A percentile compares a stretch with the other conserved stretches of the same genome.
Evolutionary conservation across 306 rosid species (phyloP).

Genomic region (Sicyos baderoa): DNA sequence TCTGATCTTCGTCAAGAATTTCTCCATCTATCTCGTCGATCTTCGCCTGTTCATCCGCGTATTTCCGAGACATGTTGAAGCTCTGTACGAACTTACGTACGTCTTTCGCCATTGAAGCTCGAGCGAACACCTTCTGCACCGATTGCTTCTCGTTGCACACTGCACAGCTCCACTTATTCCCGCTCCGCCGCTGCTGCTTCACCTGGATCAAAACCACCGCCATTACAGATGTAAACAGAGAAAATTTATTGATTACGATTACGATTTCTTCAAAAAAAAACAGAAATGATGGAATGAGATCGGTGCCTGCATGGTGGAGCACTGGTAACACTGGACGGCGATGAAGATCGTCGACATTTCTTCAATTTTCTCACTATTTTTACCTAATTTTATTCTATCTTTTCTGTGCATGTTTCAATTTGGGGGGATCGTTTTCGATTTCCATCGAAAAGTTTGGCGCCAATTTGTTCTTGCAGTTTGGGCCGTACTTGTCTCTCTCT

Average conservation of each 20-base stretch:
- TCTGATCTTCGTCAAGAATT: background rate
- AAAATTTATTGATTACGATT: no score
- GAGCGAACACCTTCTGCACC: constrained; percentile 60
- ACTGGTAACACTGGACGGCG: constrained; percentile 75
- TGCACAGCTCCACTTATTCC: constrained; percentile 68
- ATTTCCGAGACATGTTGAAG: constrained; percentile 66
- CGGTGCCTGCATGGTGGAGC: constrained; percentile 79
- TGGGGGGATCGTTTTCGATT: no score
- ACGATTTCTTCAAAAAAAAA: no score
- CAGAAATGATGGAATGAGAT: constrained; percentile 15
- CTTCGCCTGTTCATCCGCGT: constrained; percentile 25
- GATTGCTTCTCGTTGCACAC: constrained; percentile 80
- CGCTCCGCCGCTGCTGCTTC: constrained; percentile 57
- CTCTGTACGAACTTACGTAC: constrained; percentile 67
- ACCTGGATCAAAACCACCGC: constrained; percentile 35
- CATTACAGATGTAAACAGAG: background rate
- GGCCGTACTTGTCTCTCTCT: no score
- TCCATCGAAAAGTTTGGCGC: no score
- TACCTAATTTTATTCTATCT: background rate
- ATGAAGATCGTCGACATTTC: constrained; percentile 52
- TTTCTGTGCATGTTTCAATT: background rate
- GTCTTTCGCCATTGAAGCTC: constrained; percentile 59
- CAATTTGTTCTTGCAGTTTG: no score
- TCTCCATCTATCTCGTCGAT: background rate
- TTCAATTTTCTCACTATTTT: background rate